Percentiles rank a stretch among this genome's conserved stretches.
phyloP scores from a whole-genome alignment of 2,329 filamentous ascomycete genomes.

The Ophiocordyceps camponoti-leonardi region DNA sequence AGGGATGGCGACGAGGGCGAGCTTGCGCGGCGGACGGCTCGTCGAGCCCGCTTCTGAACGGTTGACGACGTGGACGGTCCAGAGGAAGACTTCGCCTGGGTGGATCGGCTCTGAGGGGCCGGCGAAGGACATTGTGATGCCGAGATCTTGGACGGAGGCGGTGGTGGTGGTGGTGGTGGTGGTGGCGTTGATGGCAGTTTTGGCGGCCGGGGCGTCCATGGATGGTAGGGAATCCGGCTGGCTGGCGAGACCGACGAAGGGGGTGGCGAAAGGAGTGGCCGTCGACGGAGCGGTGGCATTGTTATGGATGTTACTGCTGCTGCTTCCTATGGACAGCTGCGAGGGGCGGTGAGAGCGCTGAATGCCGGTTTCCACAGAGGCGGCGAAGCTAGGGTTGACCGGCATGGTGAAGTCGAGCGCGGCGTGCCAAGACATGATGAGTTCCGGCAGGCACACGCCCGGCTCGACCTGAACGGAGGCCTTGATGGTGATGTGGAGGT shows the following conservation, averaged over 20 bases:
- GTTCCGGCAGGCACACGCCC: conserved; percentile 38
- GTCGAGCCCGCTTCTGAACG: conserved; percentile 29
- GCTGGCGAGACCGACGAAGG: conserved; percentile 16
- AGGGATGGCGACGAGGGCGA: conserved; percentile 52
- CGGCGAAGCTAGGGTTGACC: conserved; percentile 45
- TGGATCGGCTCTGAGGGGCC: conserved; percentile 38
- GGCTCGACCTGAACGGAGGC: conserved; percentile 40
- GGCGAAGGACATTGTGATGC: conserved; percentile 59
- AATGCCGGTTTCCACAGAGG: conserved; percentile 35
- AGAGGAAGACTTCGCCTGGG: conserved; percentile 50
- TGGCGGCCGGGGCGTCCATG: conserved; percentile 34
- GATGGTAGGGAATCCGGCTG: conserved; percentile 43
- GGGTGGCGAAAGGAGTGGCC: background rate
- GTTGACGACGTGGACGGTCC: conserved; percentile 64
- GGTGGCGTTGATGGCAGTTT: too few species aligned
- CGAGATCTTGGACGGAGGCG: conserved; percentile 38
- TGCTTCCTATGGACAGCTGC: conserved; percentile 42
- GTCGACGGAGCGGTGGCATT: background rate
- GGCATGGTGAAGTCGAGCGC: conserved; percentile 51
- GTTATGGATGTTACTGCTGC: background rate
- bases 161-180: conserved; percentile 24
- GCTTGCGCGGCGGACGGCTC: conserved; percentile 38
- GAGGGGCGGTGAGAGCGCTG: conserved; percentile 44
- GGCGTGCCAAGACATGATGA: conserved; percentile 52
- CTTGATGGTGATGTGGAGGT: conserved; percentile 41